Conservation (phyloP, 2,329 filamentous ascomycete genomes). For the Lasiodiplodia hormozganensis region DNA sequence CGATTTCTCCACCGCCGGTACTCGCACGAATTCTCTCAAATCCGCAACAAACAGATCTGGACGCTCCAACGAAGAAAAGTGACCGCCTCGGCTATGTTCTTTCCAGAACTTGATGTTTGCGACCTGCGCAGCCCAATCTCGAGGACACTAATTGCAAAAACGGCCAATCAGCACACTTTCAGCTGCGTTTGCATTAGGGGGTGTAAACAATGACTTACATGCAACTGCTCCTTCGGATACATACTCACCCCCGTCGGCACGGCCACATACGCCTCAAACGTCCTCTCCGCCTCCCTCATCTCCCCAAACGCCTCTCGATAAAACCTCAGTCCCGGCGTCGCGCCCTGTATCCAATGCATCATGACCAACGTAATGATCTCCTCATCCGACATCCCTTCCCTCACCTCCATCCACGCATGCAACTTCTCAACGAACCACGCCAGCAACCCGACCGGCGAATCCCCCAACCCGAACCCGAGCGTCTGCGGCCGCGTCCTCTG, state of each 20-base stretch:
- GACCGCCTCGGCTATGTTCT: not conserved
- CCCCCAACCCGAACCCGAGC: not conserved
- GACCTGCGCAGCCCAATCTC: not conserved
- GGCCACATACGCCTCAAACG: not conserved
- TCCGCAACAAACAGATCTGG: not conserved
- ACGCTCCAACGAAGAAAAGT: not conserved
- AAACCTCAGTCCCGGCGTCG: conserved; percentile 1
- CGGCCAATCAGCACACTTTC: not conserved
- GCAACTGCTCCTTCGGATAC: not conserved
- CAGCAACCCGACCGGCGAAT: not conserved
- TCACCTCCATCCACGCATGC: not conserved
- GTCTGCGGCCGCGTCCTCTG: not conserved
- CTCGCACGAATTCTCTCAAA: not conserved
- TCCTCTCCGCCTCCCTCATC: not conserved
- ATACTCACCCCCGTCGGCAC: conserved; percentile 1
- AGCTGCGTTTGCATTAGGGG: too few species aligned
- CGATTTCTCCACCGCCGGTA: not conserved
- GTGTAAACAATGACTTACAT: not conserved
- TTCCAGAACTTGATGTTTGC: conserved; percentile 2
- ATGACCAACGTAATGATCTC: conserved; percentile 5
- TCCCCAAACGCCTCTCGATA: not conserved
- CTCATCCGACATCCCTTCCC: not conserved
- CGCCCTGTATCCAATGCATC: conserved; percentile 18
- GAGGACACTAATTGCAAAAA: not conserved
- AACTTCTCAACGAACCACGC: not conserved